Evolutionary conservation across 2,329 filamentous ascomycete species (phyloP).

Genomic region (Cytospora paraplurivora): DNA sequence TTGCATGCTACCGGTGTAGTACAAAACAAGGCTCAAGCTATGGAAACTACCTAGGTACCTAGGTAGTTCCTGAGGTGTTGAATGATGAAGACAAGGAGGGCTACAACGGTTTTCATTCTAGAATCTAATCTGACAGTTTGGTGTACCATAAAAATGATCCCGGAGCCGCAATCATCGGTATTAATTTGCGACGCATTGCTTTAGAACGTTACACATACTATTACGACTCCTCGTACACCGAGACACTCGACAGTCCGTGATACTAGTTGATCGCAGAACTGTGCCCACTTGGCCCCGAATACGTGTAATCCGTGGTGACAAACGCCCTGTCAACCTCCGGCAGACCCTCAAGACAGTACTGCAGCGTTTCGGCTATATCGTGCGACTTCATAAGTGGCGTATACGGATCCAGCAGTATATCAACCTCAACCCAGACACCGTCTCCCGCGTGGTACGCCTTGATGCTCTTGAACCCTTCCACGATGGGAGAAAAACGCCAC

Average conservation of each 20-base stretch:
- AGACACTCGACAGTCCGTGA: neutral
- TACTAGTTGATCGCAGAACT: conserved; percentile 5
- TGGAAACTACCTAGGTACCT: no score
- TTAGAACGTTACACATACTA: neutral
- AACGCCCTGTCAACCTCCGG: conserved; percentile 44
- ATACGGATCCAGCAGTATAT: conserved; percentile 58
- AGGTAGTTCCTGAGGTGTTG: no score
- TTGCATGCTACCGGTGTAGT: no score
- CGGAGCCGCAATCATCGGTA: neutral
- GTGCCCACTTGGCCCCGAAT: conserved; percentile 54
- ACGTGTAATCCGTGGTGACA: conserved; percentile 55
- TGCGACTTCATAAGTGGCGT: conserved; percentile 55
- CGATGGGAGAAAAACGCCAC: conserved; percentile 56
- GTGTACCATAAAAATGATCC: no score
- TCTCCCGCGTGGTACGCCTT: conserved; percentile 64
- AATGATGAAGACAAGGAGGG: no score
- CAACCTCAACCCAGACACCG: conserved; percentile 64
- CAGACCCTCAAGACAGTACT: conserved; percentile 61
- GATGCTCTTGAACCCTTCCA: conserved; percentile 55
- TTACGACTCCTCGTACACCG: neutral
- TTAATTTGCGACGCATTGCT: neutral
- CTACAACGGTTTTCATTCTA: no score
- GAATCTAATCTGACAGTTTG: no score
- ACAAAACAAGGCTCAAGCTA: no score
- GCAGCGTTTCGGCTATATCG: conserved; percentile 63